Conservation (phyloP, 192 early-diverging fungal genomes). For the Chytriomyces sp. region DNA sequence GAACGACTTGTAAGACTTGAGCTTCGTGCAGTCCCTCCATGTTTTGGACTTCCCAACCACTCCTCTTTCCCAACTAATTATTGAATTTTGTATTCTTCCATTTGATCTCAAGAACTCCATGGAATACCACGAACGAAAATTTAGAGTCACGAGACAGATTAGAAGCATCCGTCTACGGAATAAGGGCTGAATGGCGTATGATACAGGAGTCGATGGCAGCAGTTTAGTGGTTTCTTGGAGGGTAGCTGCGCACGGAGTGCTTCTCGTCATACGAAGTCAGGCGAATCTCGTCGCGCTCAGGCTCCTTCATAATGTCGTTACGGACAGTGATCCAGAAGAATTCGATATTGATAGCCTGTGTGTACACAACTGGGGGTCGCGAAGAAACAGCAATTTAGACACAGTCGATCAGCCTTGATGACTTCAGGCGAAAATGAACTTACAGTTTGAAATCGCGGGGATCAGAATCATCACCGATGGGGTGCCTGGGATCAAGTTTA, state of each 20-base stretch:
- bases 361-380: not conserved
- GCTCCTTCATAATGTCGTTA: not conserved
- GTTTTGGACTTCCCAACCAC: not conserved
- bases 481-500: not conserved
- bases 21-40: slow-evolving; percentile 11
- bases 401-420: no score
- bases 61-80: no score
- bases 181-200: not conserved
- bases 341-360: not conserved
- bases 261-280: not conserved
- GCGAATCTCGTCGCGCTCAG: not conserved
- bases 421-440: not conserved
- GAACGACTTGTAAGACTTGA: not conserved
- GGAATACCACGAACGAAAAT: not conserved
- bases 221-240: not conserved
- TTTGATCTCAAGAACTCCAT: no score
- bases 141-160: not conserved
- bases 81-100: no score
- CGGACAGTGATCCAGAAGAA: not conserved
- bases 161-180: not conserved
- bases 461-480: not conserved
- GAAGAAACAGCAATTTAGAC: not conserved
- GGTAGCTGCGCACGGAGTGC: not conserved
- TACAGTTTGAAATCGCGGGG: not conserved
- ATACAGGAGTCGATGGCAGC: no score